A percentile compares a stretch with the other conserved stretches of the same genome.
Conservation (phyloP, 1,139 yeast species). For the Kodamaea ohmeri region DNA sequence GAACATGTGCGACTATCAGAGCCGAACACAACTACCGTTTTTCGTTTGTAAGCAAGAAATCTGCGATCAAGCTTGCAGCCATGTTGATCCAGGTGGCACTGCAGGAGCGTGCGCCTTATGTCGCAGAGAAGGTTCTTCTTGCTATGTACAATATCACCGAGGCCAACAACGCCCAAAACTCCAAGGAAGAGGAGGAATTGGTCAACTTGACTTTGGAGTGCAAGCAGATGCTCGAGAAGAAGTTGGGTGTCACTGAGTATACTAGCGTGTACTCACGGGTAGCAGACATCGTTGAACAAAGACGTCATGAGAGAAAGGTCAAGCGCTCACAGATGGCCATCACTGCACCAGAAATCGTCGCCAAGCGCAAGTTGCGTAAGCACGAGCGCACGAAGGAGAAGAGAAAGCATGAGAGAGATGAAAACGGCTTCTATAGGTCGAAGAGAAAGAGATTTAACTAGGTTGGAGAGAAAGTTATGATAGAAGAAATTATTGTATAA, state of each 20-base stretch:
- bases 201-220: constrained; percentile 65
- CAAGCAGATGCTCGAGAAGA: constrained; percentile 61
- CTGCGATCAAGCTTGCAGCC: constrained; percentile 61
- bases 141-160: constrained; percentile 61
- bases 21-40: constrained; percentile 55
- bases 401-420: constrained; percentile 72
- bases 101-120: constrained; percentile 33
- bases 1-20: constrained; percentile 62
- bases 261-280: constrained; percentile 64
- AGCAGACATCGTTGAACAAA: constrained; percentile 52
- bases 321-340: constrained; percentile 77
- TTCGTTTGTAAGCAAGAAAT: constrained; percentile 57
- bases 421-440: constrained; percentile 68
- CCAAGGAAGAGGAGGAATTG: constrained; percentile 49
- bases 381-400: constrained; percentile 75
- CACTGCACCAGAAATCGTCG: constrained; percentile 76
- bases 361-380: constrained; percentile 71
- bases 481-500: too few relatives aligned
- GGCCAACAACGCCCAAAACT: constrained; percentile 35
- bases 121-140: constrained; percentile 51
- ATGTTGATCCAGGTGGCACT: constrained; percentile 50
- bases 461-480: not conserved
- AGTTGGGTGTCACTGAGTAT: constrained; percentile 72
- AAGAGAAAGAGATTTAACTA: constrained; percentile 49
- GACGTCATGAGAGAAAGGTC: constrained; percentile 74